Evolutionary conservation across 163 green algal species (phyloP), one percentile per base, ranked within the genome.

Genomic region (Chlorella variabilis): DNA sequence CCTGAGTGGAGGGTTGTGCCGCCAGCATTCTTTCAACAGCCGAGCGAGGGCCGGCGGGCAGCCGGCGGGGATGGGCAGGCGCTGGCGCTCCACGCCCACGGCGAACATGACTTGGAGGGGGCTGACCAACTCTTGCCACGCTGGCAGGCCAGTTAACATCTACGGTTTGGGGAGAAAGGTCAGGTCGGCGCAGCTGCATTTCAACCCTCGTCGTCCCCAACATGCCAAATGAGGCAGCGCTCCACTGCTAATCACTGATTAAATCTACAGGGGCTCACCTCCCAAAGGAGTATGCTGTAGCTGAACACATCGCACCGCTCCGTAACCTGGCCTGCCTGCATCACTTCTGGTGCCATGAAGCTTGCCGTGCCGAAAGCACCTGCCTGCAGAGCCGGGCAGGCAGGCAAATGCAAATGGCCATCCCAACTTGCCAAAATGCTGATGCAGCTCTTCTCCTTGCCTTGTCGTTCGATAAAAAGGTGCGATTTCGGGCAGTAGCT

Each of bases 1-100:
- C 4, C 92, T 79, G 4, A 77, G 68, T 0, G 75, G 73, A 0
- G 90, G 85, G 20, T 82, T 71, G 34, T 94, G 84, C 5, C 77
- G 51, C 92, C 92, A 96, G 87, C 92, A 96, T 20, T 84, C 79
- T 11, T 75, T 41, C 9, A 96, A 87, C 17, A 96, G 77, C 23
- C 74, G 75, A 27, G 80, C 87, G 51, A 96, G 68, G 5, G 45
- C 38, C 1, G 70, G 34, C 11, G 89, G 89, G 58, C 75, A 89
- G 70, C 63, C 59, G 20, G 45, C 6, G 1, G 92, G 92, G 15
- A 95, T 84, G 8, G 81, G 76, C 51, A 88, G 92, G 15, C 91
- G 85, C 39, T 85, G 70, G 27, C 85, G 69, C 77, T 94, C 83
- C 61, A 86, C 41, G 7, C 70, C 87, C 0, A 92, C 84, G 6